Percentiles rank a stretch among this genome's conserved stretches.
phyloP scores from a whole-genome alignment of 2,329 filamentous ascomycete species.

The Aspergillus oerlinghausenensis region DNA sequence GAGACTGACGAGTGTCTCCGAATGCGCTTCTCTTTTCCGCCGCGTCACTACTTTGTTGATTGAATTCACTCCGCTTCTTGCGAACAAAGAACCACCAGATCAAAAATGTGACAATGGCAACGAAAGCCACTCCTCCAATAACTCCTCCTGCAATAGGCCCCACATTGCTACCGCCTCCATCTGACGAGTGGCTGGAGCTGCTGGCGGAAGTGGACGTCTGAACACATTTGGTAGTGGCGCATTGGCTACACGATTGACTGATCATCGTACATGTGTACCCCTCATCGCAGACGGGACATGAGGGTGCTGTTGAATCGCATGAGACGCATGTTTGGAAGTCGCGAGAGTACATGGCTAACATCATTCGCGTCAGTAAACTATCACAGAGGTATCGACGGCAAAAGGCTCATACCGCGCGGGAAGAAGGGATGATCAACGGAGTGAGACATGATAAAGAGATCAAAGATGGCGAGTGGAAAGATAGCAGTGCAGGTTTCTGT shows the following conservation, averaged over 20 bases:
- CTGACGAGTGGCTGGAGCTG: slow-evolving; percentile 9
- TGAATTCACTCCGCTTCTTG: slow-evolving; percentile 60
- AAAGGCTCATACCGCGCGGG: slow-evolving; percentile 15
- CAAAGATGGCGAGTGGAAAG: slow-evolving; percentile 1
- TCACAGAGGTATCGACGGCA: not conserved
- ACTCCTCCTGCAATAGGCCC: slow-evolving; percentile 91
- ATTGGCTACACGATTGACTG: slow-evolving; percentile 55
- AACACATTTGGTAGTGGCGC: slow-evolving; percentile 56
- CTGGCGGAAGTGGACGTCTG: slow-evolving; percentile 35
- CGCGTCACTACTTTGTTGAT: slow-evolving; percentile 46
- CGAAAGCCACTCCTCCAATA: slow-evolving; percentile 71
- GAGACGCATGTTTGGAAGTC: slow-evolving; percentile 47
- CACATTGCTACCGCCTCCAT: slow-evolving; percentile 56
- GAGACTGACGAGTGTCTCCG: slow-evolving; percentile 53
- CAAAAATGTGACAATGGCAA: slow-evolving; percentile 71
- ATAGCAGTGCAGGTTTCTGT: slow-evolving; percentile 1
- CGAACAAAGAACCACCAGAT: slow-evolving; percentile 88
- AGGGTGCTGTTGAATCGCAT: slow-evolving; percentile 50
- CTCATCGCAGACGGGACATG: slow-evolving; percentile 56
- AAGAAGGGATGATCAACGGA: slow-evolving; percentile 16
- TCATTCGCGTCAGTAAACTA: slow-evolving; percentile 1
- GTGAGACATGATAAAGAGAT: slow-evolving; percentile 24
- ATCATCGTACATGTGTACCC: slow-evolving; percentile 58
- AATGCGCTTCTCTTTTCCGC: slow-evolving; percentile 52
- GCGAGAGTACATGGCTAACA: slow-evolving; percentile 16